Conservation (phyloP, 257 asterid genomes). For the Lavandula angustifolia region DNA sequence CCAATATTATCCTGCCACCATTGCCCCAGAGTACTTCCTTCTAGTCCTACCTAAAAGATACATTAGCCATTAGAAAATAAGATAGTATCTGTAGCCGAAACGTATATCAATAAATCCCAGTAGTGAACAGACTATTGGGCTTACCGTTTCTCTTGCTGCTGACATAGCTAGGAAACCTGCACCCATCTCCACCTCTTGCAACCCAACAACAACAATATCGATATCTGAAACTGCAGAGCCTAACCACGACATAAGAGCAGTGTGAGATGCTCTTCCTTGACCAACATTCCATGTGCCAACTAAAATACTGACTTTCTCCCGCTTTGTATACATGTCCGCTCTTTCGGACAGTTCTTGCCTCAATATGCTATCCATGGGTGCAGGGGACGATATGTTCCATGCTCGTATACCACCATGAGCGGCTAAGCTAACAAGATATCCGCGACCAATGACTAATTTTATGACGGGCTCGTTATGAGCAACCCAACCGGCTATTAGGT, state of each 20-base stretch:
- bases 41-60: conserved; percentile 87
- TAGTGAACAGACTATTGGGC: conserved; percentile 28
- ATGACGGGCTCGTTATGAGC: conserved; percentile 81
- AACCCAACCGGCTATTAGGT: conserved; percentile 65
- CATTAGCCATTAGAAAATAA: conserved; percentile 17
- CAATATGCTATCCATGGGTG: conserved; percentile 63
- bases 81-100: not conserved
- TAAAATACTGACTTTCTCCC: conserved; percentile 56
- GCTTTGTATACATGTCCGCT: conserved; percentile 50
- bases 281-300: conserved; percentile 97
- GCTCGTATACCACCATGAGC: conserved; percentile 96
- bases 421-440: conserved; percentile 71
- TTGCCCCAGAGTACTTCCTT: conserved; percentile 91
- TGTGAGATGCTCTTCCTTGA: conserved; percentile 82
- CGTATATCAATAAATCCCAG: not conserved
- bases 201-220: conserved; percentile 85
- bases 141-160: conserved; percentile 95
- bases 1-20: conserved; percentile 97
- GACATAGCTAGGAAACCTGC: conserved; percentile 98
- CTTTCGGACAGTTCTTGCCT: conserved; percentile 52
- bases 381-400: conserved; percentile 87
- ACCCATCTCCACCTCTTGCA: conserved; percentile 97
- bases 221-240: conserved; percentile 79
- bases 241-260: conserved; percentile 79
- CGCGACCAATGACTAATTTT: conserved; percentile 55